phyloP scores from a whole-genome alignment of 2,329 filamentous ascomycete genomes.

The Diaporthe aspalathi region DNA sequence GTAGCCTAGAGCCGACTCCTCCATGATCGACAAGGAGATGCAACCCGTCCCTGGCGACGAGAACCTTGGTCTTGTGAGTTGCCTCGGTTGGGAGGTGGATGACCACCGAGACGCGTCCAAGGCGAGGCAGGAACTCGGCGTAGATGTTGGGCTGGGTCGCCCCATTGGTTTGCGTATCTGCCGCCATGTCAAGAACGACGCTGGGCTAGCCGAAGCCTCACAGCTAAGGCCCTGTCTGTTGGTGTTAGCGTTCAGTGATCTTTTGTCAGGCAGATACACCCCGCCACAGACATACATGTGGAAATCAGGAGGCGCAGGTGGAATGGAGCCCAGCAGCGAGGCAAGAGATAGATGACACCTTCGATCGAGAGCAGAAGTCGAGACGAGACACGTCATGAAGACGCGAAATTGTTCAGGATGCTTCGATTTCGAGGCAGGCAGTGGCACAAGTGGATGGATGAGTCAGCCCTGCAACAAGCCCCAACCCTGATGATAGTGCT shows the following conservation, averaged over 20 bases:
- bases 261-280: neutral
- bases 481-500: neutral
- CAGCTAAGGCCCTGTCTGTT: neutral
- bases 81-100: conserved; percentile 60
- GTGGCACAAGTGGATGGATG: too few relatives aligned
- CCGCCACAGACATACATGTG: neutral
- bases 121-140: conserved; percentile 73
- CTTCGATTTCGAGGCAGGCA: too few relatives aligned
- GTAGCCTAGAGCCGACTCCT: conserved; percentile 49
- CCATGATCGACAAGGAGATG: conserved; percentile 62
- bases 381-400: neutral
- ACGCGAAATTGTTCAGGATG: too few relatives aligned
- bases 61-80: conserved; percentile 56
- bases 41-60: conserved; percentile 57
- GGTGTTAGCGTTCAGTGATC: neutral
- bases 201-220: neutral
- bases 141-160: conserved; percentile 57
- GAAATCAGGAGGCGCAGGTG: neutral
- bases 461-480: neutral
- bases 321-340: neutral
- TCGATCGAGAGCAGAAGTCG: neutral
- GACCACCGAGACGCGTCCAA: conserved; percentile 71
- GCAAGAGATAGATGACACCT: too few relatives aligned
- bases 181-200: conserved; percentile 4
- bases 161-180: neutral